A percentile compares a stretch with the other conserved stretches of the same genome.
Conservation (phyloP, 805 yeast genomes). For the Peterozyma toletana region DNA sequence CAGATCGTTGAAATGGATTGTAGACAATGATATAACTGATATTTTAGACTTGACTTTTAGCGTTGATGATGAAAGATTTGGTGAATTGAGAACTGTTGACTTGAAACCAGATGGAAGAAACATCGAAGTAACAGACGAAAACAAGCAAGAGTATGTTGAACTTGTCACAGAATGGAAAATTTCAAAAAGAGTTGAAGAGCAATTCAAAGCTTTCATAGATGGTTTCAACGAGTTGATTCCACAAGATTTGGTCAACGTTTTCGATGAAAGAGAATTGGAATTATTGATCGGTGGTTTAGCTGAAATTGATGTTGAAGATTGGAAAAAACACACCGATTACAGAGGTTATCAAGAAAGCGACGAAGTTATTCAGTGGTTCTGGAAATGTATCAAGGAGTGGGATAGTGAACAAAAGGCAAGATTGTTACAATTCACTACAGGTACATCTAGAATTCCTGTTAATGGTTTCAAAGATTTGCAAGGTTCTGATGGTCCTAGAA, state of each 20-base stretch:
- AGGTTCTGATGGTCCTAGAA: constrained; percentile 98
- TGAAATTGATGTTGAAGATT: constrained; percentile 95
- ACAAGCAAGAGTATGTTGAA: constrained; percentile 93
- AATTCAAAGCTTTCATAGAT: constrained; percentile 91
- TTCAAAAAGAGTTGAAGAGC: constrained; percentile 87
- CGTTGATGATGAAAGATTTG: constrained; percentile 85
- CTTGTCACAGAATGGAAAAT: constrained; percentile 95
- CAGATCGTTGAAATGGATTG: constrained; percentile 90
- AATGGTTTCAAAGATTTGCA: constrained; percentile 98
- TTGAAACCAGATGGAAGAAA: constrained; percentile 83
- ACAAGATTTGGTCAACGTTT: constrained; percentile 91
- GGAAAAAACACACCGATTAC: constrained; percentile 98
- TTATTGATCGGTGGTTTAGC: constrained; percentile 96
- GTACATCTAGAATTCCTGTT: constrained; percentile 98
- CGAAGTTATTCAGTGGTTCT: constrained; percentile 97
- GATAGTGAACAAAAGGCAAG: constrained; percentile 96
- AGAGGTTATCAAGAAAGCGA: constrained; percentile 96
- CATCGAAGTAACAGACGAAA: constrained; percentile 89
- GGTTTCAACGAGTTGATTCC: constrained; percentile 98
- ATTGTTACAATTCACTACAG: constrained; percentile 93
- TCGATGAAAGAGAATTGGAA: constrained; percentile 96
- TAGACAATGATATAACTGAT: constrained; percentile 89
- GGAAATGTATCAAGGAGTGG: constrained; percentile 92
- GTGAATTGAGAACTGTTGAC: constrained; percentile 84
- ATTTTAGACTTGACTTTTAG: constrained; percentile 84